Evolutionary conservation across 257 asterid species (phyloP), one percentile per base, ranked within the genome.

Genomic region (Mitragyna speciosa): DNA sequence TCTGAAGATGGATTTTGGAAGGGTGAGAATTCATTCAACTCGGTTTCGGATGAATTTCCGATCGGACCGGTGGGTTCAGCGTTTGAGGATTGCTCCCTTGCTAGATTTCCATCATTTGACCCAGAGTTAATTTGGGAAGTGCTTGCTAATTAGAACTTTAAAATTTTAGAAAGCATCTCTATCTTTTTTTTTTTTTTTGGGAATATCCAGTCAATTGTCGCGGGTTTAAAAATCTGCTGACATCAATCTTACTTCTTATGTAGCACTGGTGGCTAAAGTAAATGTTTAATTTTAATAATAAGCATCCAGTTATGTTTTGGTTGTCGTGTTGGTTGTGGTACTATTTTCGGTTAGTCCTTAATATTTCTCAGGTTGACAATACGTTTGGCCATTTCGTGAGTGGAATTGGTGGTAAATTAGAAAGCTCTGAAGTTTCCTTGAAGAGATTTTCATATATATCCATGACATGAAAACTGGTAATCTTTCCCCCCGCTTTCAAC

Each of bases 51-150:
- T 39, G 94, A 87, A 84, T 80, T 87, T 59, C 79, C 87, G 3
- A 43, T 77, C 76, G 85, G 75, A 56, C 43, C 82, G 30, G 73
- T 49, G 87, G 92, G 83, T 1, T 33, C 84, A 80, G 92, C 84
- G 24, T 59, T 84, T 6, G 97, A 91, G 12, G 93, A 85, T 59
- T 96, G 87, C 67, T 88, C 95, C 73, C 90, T 96, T 7, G 92
- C 95, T 26, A 87, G 96, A 78, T 75, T 96, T 82, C 99, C 99
- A 78, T 96, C 99, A 59, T 92, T 82, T 81, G 99, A 96, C 78
- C 95, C 98, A 0, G 99, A 96, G 64, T 81, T 94, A 84, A 94
- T 96, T 19, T 96, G 99, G 99, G 96, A 94, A 75, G 95, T 91
- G 56, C 93, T 95, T 49, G 96, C 99, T 3, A 95, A 81, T 86